Base-by-base conservation (phyloP, 768 basidiomycete species). In the Pilatotrama ljubarskyi region DNA sequence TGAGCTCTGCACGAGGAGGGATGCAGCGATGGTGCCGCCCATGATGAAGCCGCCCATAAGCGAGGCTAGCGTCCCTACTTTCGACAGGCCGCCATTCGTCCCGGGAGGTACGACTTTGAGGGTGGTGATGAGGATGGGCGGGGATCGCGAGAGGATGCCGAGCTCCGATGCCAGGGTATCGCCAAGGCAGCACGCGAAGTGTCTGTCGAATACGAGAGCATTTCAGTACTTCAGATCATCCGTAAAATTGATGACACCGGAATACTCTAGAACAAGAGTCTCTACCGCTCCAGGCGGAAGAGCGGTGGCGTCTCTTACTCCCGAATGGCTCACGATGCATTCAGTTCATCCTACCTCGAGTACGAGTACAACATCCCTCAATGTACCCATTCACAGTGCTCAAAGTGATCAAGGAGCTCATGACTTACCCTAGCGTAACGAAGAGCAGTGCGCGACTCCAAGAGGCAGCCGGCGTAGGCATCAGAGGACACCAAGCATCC, bases 101-200 rank as follows among this genome's bases (percentile, higher is more conserved):
- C 95, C 95, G 1, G 88, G 86, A 1, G 94, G 94, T 0, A 94
- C 91, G 1, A 74, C 64, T 64, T 80, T 81, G 53, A 88, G 72
- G 4, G 90, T 94, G 5, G 93, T 95, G 65, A 97, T 82, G 35
- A 96, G 82, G 47, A 86, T 69, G 35, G 95, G 91, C 3, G 79
- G 80, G 14, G 82, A 77, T 37, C 70, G 71, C 24, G 93, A 89
- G 42, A 97, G 79, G 63, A 97, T 94, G 35, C 95, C 95, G 22
- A 97, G 81, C 74, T 97, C 95, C 9, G 93, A 95, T 0, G 94
- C 94, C 2, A 98, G 84, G 0, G 95, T 97, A 67, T 97, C 95
- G 5, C 92, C 95, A 9, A 95, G 78, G 69, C 90, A 93, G 72
- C 91, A 94, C 2, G 87, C 87, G 72, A 93, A 92, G 69, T 95